A percentile compares a stretch with the other conserved stretches of the same genome.
phyloP scores from a whole-genome alignment of 305 asterid genomes.

The Withania somnifera region DNA sequence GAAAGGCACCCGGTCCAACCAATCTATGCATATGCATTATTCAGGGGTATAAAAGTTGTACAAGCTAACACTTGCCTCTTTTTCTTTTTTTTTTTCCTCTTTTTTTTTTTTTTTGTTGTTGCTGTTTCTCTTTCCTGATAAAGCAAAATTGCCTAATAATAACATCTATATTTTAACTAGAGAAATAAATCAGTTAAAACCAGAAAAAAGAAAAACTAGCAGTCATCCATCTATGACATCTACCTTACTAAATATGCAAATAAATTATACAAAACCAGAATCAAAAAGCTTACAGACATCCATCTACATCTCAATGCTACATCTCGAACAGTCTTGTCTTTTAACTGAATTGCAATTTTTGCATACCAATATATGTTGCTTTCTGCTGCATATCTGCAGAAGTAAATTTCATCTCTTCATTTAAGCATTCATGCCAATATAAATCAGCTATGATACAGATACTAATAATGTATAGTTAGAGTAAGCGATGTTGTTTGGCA shows the following conservation, averaged over 20 bases:
- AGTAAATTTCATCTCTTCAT: background rate
- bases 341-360: slow-evolving; percentile 66
- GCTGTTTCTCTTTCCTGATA: background rate
- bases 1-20: background rate
- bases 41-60: background rate
- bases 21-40: background rate
- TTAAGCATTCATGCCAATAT: background rate
- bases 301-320: slow-evolving; percentile 93
- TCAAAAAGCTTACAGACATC: slow-evolving; percentile 69
- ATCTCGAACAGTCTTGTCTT: slow-evolving; percentile 93
- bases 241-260: background rate
- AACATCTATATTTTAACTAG: background rate
- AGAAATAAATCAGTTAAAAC: background rate
- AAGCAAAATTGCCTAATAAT: background rate
- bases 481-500: background rate
- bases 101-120: background rate
- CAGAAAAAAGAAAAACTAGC: background rate
- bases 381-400: slow-evolving; percentile 75
- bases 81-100: background rate
- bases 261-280: slow-evolving; percentile 2
- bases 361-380: slow-evolving; percentile 48
- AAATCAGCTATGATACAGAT: background rate
- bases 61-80: background rate
- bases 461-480: background rate
- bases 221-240: background rate